Percentiles rank a stretch among this genome's conserved stretches.
Conservation (phyloP, 495 filamentous ascomycete species). For the Sordaria brevicollis region DNA sequence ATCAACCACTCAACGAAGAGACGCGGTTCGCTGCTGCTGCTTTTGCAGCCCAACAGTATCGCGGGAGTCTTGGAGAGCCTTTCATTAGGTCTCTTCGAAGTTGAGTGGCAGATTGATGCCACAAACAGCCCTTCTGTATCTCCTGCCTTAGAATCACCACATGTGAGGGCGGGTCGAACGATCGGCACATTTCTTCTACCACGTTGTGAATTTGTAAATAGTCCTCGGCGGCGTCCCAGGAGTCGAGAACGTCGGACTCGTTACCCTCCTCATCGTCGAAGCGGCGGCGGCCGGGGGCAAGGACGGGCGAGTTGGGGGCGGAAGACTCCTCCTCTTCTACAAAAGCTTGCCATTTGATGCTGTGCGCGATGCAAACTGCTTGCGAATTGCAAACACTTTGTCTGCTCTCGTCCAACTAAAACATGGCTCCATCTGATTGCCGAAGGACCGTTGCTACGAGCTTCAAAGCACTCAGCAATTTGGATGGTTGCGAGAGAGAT, state of each 20-base stretch:
- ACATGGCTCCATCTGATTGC: background rate
- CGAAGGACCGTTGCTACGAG: background rate
- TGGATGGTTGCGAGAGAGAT: too few species aligned
- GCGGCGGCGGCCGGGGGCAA: slow-evolving; percentile 44
- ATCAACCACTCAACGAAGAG: slow-evolving; percentile 43
- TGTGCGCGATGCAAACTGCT: background rate
- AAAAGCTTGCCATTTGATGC: too few species aligned
- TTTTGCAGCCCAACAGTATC: slow-evolving; percentile 24
- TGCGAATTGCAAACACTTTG: too few species aligned
- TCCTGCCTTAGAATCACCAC: slow-evolving; percentile 77
- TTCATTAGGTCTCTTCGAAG: slow-evolving; percentile 59
- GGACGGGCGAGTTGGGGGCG: slow-evolving; percentile 48
- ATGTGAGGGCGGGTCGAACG: slow-evolving; percentile 75
- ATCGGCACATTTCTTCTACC: slow-evolving; percentile 32
- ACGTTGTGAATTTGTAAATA: background rate
- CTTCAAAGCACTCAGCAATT: background rate
- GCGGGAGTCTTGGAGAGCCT: slow-evolving; percentile 35
- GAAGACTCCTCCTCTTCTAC: slow-evolving; percentile 62
- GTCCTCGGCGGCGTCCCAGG: slow-evolving; percentile 72
- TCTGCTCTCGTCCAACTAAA: too few species aligned
- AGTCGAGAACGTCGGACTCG: slow-evolving; percentile 83
- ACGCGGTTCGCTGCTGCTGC: slow-evolving; percentile 27
- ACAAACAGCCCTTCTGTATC: slow-evolving; percentile 70
- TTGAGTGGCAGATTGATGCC: slow-evolving; percentile 57
- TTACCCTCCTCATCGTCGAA: slow-evolving; percentile 91